Base-by-base conservation (phyloP, 345 rosid genomes). In the Rhizophora apiculata region DNA sequence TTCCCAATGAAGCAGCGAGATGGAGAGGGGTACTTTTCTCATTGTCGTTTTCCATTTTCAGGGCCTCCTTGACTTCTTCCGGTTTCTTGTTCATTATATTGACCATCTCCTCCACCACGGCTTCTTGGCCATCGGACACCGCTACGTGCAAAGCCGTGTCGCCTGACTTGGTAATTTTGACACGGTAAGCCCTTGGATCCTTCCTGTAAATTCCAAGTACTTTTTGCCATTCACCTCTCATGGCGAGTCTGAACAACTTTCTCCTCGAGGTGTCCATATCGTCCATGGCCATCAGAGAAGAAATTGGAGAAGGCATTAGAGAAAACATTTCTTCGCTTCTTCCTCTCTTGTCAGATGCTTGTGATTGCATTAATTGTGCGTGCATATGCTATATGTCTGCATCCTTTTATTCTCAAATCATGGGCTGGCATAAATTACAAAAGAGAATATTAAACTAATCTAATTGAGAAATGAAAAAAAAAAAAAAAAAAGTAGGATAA, bases 111-210 rank as follows among this genome's bases (percentile, higher is more conserved):
- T 46, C 66, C 3, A 83, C 84, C 0, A 49, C 6, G 7, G 31
- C 51, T 16, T 71, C 82, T 64, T 76, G 66, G 66, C 70, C 74
- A 7, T 79, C 83, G 10, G 78, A 49, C 10, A 76, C 83, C 15
- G 87, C 83, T 4, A 87, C 53, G 75, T 83, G 87, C 61, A 87
- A 55, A 2, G 78, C 85, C 0, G 86, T 87, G 57, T 80, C 82
- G 0, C 82, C 75, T 8, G 87, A 53, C 31, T 49, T 58, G 6
- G 80, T 83, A 69, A 78, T 72, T 74, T 34, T 66, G 5, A 43
- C 67, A 21, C 0, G 16, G 66, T 53, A 75, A 27, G 67, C 60
- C 6, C 4, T 6, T 0, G 68, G 61, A 15, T 64, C 0, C 0
- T 2, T 0, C 26, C 1, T 0, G 79, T 81, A 84, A 6, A 54